Base-by-base conservation (phyloP, 2,329 filamentous ascomycete species). In the Helicocarpus griseus region DNA sequence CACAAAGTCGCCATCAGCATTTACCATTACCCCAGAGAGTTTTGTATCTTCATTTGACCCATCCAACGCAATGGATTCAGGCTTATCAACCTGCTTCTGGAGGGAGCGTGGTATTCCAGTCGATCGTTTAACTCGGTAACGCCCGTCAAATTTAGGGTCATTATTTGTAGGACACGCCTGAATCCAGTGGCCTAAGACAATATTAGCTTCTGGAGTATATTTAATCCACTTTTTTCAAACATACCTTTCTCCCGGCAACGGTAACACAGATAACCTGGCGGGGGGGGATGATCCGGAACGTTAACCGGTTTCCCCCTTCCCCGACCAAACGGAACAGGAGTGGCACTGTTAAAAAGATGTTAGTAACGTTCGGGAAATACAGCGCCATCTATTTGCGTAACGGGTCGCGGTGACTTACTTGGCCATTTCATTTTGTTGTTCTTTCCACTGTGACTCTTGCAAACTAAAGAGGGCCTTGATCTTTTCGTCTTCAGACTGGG, bases 111-210 rank as follows among this genome's bases (percentile, higher is more conserved):
- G 93, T 60, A 98, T 98, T 58, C 93, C 93, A 39, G 93, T 98
- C 4, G 93, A 97, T 55, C 91, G 85, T 76, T 96, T 97, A 58
- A 97, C 88, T 54, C 91, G 84, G 47, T 90, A 89, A 50, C 89
- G 86, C 59, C 90, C 90, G 71, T 98, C 93, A 69, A 90, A 97
- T 55, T 89, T 90, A 2, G 93, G 91, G 59, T 98, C 90, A 67
- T 95, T 89, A 68, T 98, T 98, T n/a, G 91, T 98, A 5, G 93
- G 93, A 64, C 93, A 98, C 49, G 88, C 81, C 72, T 97, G 91
- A 56, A 98, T 98, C 91, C 91, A 98, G 69, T 98, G 93, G n/a
- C 90, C 76, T 78, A 56, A 7, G 52, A 41, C 31, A 36, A 33
- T 51, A 57, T 72, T 60, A 71, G 63, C 52, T 49, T 50, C 45